Evolutionary conservation across 2,329 filamentous ascomycete species (phyloP), one percentile per base, ranked within the genome.

Genomic region (Beauveria australis): DNA sequence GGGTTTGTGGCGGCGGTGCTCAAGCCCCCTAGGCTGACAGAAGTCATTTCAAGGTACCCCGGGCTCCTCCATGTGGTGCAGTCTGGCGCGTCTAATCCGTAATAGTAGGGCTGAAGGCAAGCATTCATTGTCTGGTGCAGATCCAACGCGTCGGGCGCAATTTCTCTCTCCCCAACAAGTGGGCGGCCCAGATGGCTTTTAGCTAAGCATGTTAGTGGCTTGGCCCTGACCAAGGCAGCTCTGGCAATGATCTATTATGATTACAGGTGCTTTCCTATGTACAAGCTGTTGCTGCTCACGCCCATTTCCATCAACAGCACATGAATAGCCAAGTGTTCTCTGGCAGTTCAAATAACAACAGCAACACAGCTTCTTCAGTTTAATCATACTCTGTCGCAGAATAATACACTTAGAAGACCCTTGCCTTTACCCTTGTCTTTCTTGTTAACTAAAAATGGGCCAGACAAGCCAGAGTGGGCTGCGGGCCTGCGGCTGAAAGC

Each of bases 11-110:
- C 58, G 51, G 43, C 37, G 58, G 57, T 28, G 28, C 44, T 46
- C 44, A 47, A 54, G 58, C 51, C 58, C 43, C 44, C 28, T 59
- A 59, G 57, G 57, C 57, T 59, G 57, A 59, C 57, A 59, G 48
- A 47, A 46, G 49, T 37, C 41, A 59, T 53, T 24, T 59, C 26
- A 26, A 49, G 47, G 18, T 33, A 46, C 33, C 22, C 10, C 49
- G 28, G 53, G 5, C 5, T 37, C 12, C 30, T 5, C 5, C 12
- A 33, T 14, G 30, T 33, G 30, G 12, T 33, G 30, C 12, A 14
- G 30, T 14, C 12, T 33, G 30, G 30, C 12, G 12, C 30, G 30
- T 33, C 30, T n/a, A n/a, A n/a, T n/a, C n/a, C n/a, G n/a, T 33
- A 33, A 33, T 33, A 33, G 30, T 33, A 33, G 30, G 30, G 30